Percentiles rank a stretch among this genome's conserved stretches.
Evolutionary conservation across 768 basidiomycete genomes (phyloP).

Genomic region (Tulasnella sp.): DNA sequence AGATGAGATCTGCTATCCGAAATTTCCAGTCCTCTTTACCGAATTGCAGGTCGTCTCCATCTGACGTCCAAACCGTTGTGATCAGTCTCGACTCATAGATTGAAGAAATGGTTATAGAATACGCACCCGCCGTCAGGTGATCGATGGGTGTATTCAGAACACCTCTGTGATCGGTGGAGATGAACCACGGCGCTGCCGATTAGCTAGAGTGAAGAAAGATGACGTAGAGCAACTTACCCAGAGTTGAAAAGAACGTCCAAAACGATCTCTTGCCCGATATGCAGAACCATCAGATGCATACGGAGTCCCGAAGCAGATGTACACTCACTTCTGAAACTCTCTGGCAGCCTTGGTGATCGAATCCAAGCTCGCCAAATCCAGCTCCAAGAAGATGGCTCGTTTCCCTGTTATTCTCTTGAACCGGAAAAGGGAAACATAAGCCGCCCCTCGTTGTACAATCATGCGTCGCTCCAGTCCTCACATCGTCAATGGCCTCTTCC

Average conservation of each 20-base stretch:
- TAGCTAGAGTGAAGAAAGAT: neutral
- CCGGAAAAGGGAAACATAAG: neutral
- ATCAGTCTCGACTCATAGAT: too few species aligned
- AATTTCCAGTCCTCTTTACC: too few species aligned
- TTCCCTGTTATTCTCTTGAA: conserved; percentile 15
- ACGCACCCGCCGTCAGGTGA: conserved; percentile 26
- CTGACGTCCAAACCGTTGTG: neutral
- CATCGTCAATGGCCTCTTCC: neutral
- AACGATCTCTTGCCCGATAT: neutral
- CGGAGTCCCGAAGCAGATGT: neutral
- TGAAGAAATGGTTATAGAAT: neutral
- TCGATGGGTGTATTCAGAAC: conserved; percentile 37
- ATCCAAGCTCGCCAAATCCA: conserved; percentile 16
- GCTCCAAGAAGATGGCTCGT: conserved; percentile 13
- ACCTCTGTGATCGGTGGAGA: conserved; percentile 34
- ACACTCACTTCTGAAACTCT: conserved; percentile 16
- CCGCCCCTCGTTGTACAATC: neutral
- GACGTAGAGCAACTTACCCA: conserved; percentile 8
- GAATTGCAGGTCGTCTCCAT: conserved; percentile 9
- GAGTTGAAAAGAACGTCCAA: conserved; percentile 15
- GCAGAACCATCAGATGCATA: too few species aligned
- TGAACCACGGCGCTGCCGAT: too few species aligned
- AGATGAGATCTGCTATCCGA: too few species aligned
- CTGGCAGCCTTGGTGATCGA: conserved; percentile 6
- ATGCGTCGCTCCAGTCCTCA: neutral